phyloP scores from a whole-genome alignment of 2,329 filamentous ascomycete genomes.

The Aspergillus fumigatiaffinis region DNA sequence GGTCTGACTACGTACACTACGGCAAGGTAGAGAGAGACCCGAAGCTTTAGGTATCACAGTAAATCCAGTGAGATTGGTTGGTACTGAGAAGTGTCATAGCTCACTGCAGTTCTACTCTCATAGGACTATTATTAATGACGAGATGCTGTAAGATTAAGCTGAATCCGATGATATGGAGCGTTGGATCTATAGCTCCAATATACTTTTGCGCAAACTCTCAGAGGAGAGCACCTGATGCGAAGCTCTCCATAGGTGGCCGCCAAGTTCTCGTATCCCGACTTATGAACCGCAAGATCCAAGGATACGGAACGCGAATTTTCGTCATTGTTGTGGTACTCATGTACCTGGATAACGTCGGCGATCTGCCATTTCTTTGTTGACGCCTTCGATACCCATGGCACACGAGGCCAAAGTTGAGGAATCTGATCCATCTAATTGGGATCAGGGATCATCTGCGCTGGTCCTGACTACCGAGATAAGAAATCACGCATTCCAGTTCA shows the following conservation, averaged over 20 bases:
- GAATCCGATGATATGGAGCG: not conserved
- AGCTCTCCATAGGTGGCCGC: slow-evolving; percentile 6
- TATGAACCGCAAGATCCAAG: not conserved
- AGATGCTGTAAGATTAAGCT: not conserved
- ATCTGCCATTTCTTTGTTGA: not conserved
- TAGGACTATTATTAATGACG: too few species aligned
- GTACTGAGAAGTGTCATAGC: not conserved
- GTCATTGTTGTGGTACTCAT: not conserved
- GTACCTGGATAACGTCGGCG: not conserved
- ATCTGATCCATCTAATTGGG: slow-evolving; percentile 1
- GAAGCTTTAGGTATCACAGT: too few species aligned
- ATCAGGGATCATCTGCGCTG: not conserved
- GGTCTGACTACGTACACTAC: not conserved
- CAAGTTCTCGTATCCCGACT: slow-evolving; percentile 1
- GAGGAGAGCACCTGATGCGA: slow-evolving; percentile 1
- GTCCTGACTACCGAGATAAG: slow-evolving; percentile 1
- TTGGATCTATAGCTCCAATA: not conserved
- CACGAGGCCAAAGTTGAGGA: not conserved
- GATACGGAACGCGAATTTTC: not conserved
- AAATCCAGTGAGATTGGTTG: not conserved
- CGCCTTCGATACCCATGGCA: not conserved
- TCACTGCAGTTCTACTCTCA: not conserved
- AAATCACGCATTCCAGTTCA: not conserved
- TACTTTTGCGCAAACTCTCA: not conserved
- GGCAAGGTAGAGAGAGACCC: not conserved